These are phyloP conservation scores for Westerdykella aurantiaca DNA, from an alignment of 2,329 filamentous ascomycete genomes.

Conservation along the genomic window DNA sequence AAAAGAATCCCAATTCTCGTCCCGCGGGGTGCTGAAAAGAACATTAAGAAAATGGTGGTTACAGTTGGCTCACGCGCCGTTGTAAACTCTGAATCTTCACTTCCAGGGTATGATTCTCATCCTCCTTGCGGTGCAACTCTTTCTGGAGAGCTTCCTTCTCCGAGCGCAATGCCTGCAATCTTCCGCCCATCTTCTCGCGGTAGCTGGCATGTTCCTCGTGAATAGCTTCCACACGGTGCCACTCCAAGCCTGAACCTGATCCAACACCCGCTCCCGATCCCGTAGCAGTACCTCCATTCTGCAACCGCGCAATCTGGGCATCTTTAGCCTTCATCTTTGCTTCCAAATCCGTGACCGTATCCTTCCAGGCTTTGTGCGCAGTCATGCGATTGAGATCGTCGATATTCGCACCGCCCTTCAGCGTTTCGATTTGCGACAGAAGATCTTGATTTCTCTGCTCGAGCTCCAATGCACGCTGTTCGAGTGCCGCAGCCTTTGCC, in stretches of 20 bases:
- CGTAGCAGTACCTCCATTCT: conserved; percentile 1
- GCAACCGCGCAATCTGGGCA: conserved; percentile 20
- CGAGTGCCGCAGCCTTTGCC: conserved; percentile 39
- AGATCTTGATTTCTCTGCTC: conserved; percentile 38
- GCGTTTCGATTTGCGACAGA: conserved; percentile 22
- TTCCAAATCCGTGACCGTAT: conserved; percentile 26
- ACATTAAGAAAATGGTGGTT: background rate
- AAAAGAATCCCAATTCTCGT: too few species aligned
- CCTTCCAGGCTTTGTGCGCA: conserved; percentile 34
- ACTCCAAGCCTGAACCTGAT: conserved; percentile 15
- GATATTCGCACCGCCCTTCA: conserved; percentile 24
- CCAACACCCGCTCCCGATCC: conserved; percentile 7
- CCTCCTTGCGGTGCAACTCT: conserved; percentile 37
- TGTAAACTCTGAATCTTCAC: conserved; percentile 32
- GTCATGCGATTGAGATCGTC: conserved; percentile 31
- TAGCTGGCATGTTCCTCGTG: conserved; percentile 38
- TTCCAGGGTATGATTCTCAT: conserved; percentile 36
- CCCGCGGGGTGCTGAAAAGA: too few species aligned
- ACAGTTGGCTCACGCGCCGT: conserved; percentile 14
- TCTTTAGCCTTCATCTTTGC: conserved; percentile 28
- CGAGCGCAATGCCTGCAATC: conserved; percentile 34
- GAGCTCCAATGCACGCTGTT: conserved; percentile 40
- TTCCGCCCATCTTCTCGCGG: conserved; percentile 34
- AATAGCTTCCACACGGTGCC: conserved; percentile 35
- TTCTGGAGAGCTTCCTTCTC: conserved; percentile 39